Percentiles rank a stretch among this genome's conserved stretches.
Conservation (phyloP, 495 filamentous ascomycete genomes). For the Trichoderma asperelloides region DNA sequence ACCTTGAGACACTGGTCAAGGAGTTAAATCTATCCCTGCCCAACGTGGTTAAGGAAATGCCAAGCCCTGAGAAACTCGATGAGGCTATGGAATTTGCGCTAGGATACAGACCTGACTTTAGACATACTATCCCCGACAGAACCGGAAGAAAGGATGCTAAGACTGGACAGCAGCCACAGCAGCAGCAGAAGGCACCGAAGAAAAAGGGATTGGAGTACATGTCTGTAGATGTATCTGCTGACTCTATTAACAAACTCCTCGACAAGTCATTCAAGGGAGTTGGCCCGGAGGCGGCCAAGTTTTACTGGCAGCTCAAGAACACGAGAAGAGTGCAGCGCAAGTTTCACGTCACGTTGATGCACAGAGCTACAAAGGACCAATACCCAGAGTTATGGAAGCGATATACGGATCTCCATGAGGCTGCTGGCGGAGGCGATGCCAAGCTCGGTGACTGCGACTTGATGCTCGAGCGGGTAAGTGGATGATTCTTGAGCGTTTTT, state of each 20-base stretch:
- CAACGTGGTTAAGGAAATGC: slow-evolving; percentile 61
- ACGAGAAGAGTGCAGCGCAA: slow-evolving; percentile 63
- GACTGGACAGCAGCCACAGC: slow-evolving; percentile 21
- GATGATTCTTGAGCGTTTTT: neutral
- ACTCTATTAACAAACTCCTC: slow-evolving; percentile 51
- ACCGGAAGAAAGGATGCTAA: slow-evolving; percentile 27
- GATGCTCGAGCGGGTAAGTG: slow-evolving; percentile 35
- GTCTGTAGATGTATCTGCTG: slow-evolving; percentile 52
- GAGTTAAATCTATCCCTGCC: slow-evolving; percentile 66
- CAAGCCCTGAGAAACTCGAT: slow-evolving; percentile 66
- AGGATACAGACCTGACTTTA: slow-evolving; percentile 66
- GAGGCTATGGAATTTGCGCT: slow-evolving; percentile 68
- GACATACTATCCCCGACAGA: slow-evolving; percentile 56
- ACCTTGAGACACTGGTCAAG: slow-evolving; percentile 71
- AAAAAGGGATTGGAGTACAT: slow-evolving; percentile 70
- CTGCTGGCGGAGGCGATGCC: slow-evolving; percentile 23
- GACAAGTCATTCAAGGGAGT: slow-evolving; percentile 55
- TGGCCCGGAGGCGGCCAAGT: slow-evolving; percentile 40
- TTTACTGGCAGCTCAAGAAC: slow-evolving; percentile 69
- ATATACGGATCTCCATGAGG: slow-evolving; percentile 44
- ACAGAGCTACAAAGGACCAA: slow-evolving; percentile 52
- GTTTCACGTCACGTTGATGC: slow-evolving; percentile 95
- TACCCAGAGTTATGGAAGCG: slow-evolving; percentile 61
- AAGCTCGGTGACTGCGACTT: slow-evolving; percentile 41
- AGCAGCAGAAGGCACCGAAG: slow-evolving; percentile 30